Conservation (phyloP, 2,329 filamentous ascomycete genomes). For the Epichloe glyceriae region DNA sequence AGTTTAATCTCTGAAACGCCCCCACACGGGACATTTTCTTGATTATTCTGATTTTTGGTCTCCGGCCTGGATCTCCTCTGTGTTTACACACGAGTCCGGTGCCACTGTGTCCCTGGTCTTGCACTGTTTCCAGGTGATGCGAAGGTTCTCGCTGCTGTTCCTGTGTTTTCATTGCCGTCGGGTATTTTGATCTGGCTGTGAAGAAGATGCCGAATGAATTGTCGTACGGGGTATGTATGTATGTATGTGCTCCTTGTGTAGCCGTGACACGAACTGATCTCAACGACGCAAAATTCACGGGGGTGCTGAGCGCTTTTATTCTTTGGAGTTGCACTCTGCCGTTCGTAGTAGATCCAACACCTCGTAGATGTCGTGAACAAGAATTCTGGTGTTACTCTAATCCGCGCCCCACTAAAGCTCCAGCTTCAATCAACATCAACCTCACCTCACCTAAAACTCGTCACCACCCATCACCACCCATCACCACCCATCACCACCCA, state of each 20-base stretch:
- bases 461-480: constrained; percentile 6
- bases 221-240: no score
- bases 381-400: no score
- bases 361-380: neutral
- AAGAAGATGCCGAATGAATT: constrained; percentile 16
- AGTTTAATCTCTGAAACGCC: constrained; percentile 89
- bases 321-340: neutral
- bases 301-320: neutral
- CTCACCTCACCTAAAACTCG: constrained; percentile 2
- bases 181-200: neutral
- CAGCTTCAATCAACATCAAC: neutral
- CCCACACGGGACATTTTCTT: constrained; percentile 49
- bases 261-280: no score
- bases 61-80: constrained; percentile 18
- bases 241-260: no score
- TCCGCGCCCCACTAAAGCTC: neutral
- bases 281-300: no score
- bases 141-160: constrained; percentile 17
- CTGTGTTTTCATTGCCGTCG: constrained; percentile 21
- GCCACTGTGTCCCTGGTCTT: constrained; percentile 29
- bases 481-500: no score
- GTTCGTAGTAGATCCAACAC: neutral
- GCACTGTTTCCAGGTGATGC: constrained; percentile 29
- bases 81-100: constrained; percentile 24
- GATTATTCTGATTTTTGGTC: constrained; percentile 61